A percentile compares a stretch with the other conserved stretches of the same genome.
phyloP scores from a whole-genome alignment of 2,329 filamentous ascomycete genomes.

The Plectosphaerella plurivora region DNA sequence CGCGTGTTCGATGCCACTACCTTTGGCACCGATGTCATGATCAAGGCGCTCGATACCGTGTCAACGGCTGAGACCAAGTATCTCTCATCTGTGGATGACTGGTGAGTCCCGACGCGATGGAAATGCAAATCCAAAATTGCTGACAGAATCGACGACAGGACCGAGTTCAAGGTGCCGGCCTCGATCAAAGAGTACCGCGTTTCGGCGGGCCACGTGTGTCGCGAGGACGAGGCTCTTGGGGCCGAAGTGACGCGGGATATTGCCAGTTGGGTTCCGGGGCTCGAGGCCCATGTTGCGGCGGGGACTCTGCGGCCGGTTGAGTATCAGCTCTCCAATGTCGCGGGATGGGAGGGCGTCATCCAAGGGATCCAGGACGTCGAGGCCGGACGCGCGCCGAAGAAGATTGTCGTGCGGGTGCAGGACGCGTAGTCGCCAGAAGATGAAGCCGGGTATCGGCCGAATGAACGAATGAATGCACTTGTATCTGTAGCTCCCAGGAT shows the following conservation, averaged over 20 bases:
- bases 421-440: neutral
- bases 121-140: conserved; percentile 8
- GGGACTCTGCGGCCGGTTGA: conserved; percentile 18
- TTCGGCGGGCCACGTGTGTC: conserved; percentile 17
- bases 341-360: conserved; percentile 18
- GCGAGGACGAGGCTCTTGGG: conserved; percentile 10
- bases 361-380: conserved; percentile 15
- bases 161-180: conserved; percentile 15
- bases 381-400: conserved; percentile 17
- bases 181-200: conserved; percentile 18
- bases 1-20: conserved; percentile 27
- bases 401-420: conserved; percentile 18
- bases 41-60: conserved; percentile 20
- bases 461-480: too few species aligned
- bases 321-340: conserved; percentile 13
- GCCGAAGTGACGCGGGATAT: conserved; percentile 11
- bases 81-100: conserved; percentile 27
- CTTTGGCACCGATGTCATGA: conserved; percentile 19
- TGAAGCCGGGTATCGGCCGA: too few species aligned
- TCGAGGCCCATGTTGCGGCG: conserved; percentile 16
- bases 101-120: conserved; percentile 8
- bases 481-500: too few species aligned
- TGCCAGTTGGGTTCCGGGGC: conserved; percentile 10
- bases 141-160: conserved; percentile 8
- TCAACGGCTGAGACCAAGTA: conserved; percentile 20